phyloP scores from a whole-genome alignment of 495 filamentous ascomycete species.

The Articulospora tetracladia region DNA sequence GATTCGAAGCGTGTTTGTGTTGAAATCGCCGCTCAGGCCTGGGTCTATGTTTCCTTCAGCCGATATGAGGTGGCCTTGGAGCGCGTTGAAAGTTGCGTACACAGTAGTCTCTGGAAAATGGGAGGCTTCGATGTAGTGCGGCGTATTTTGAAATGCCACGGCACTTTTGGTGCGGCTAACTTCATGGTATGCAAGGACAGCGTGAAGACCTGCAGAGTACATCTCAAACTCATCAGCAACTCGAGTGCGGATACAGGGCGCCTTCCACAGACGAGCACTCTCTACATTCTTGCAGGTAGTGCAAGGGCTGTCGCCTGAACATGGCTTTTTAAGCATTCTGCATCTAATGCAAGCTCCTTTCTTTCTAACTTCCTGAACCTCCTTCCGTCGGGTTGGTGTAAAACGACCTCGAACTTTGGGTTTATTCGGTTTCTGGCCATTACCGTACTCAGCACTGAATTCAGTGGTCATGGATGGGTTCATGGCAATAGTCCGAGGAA shows the following conservation, averaged over 20 bases:
- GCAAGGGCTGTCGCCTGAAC: conserved; percentile 77
- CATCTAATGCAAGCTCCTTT: conserved; percentile 82
- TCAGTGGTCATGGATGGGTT: conserved; percentile 45
- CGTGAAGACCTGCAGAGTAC: conserved; percentile 67
- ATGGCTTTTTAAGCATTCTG: conserved; percentile 82
- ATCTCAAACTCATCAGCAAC: conserved; percentile 71
- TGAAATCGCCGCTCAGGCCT: conserved; percentile 10
- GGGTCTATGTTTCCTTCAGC: conserved; percentile 23
- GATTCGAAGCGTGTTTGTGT: conserved; percentile 34
- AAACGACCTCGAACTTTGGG: conserved; percentile 67
- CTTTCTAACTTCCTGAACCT: conserved; percentile 78
- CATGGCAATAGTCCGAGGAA: conserved; percentile 46
- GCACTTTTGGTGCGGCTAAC: conserved; percentile 56
- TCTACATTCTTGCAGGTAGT: conserved; percentile 75
- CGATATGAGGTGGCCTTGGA: conserved; percentile 38
- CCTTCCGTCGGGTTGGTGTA: conserved; percentile 60
- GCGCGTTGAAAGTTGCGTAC: conserved; percentile 46
- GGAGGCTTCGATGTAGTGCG: conserved; percentile 62
- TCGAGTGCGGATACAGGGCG: conserved; percentile 71
- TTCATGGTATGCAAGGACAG: conserved; percentile 61
- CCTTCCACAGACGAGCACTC: conserved; percentile 75
- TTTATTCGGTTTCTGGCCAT: conserved; percentile 46
- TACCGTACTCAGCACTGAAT: conserved; percentile 54
- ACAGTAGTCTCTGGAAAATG: conserved; percentile 58
- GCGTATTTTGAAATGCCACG: conserved; percentile 51